Base-by-base conservation (phyloP, 2,329 filamentous ascomycete genomes). In the Harringtonia aguacate region DNA sequence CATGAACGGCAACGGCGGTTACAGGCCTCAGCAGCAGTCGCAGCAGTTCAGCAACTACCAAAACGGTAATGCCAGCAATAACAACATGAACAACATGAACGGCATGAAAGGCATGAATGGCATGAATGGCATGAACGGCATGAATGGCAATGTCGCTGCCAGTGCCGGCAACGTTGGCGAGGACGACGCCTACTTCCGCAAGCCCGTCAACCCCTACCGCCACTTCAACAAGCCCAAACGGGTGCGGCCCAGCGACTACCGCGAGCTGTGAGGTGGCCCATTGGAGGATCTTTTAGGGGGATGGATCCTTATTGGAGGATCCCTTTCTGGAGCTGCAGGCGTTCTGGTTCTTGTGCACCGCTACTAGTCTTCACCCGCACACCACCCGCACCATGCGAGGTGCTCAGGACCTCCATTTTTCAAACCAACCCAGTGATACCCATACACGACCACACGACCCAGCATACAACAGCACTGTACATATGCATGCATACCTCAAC, bases 191-290 rank as follows among this genome's bases (percentile, higher is more conserved):
- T 98, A 98, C 65, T 94, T 97, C 61, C 78, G 92, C 46, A 90
- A 95, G 61, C 92, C 92, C 0, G 86, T 97, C 49, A 98, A 98
- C 59, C 90, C 89, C 3, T 86, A 95, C 58, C 79, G 92, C 41
- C 86, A 92, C 58, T 83, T 89, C 61, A 86, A 88, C 57, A 77
- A 84, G 55, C 81, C 87, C 55, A 78, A 83, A 51, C 74, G 86
- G 54, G 79, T 86, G 44, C 76, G 92, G 44, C 89, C 89, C 12
- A 92, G 86, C 59, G 92, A 98, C 65, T 97, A 92, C 61, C 77
- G 86, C 51, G 86, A 94, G 67, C 70, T 95, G 39, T 89, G 58
- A 67, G 8, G n/a, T 28, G 7, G n/a, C n/a, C n/a, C n/a, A n/a
- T n/a, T n/a, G n/a, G n/a, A n/a, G n/a, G n/a, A n/a, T n/a, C n/a